Percentiles rank a stretch among this genome's conserved stretches.
These are phyloP conservation scores for Zygosaccharomyces sapae DNA, from an alignment of 1,139 yeast genomes.

Conservation along the genomic window DNA sequence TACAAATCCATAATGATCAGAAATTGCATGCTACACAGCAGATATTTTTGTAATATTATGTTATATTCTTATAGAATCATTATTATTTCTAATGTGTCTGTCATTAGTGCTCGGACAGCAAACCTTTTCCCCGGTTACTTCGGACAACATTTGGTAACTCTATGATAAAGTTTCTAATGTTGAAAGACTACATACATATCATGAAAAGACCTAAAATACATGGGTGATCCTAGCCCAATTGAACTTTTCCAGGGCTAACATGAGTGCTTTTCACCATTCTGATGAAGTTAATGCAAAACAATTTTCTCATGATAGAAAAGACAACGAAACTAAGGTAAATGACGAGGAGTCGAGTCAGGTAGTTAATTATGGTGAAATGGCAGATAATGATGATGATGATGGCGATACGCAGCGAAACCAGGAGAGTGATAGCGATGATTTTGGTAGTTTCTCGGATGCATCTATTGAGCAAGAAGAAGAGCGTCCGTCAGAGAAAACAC, in stretches of 20 bases:
- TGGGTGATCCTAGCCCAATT: not conserved
- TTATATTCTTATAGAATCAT: no score
- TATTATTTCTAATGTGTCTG: no score
- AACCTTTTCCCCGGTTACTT: no score
- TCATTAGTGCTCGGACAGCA: no score
- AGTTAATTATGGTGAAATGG: not conserved
- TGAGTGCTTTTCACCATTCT: not conserved
- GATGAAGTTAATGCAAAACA: not conserved
- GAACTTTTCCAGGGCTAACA: not conserved
- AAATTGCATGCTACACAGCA: no score
- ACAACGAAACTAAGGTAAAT: not conserved
- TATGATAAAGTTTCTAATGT: no score
- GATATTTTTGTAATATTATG: no score
- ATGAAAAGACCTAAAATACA: no score
- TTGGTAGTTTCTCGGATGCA: constrained; percentile 36
- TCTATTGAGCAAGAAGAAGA: constrained; percentile 22
- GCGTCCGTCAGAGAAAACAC: no score
- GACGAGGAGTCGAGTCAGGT: not conserved
- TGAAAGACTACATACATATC: no score
- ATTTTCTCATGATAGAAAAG: not conserved
- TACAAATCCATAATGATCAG: no score
- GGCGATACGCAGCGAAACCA: not conserved
- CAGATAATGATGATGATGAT: not conserved
- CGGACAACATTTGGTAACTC: no score
- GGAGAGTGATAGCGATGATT: constrained; percentile 26